Base-by-base conservation (phyloP, 345 rosid species). In the Fremontodendron californicum region DNA sequence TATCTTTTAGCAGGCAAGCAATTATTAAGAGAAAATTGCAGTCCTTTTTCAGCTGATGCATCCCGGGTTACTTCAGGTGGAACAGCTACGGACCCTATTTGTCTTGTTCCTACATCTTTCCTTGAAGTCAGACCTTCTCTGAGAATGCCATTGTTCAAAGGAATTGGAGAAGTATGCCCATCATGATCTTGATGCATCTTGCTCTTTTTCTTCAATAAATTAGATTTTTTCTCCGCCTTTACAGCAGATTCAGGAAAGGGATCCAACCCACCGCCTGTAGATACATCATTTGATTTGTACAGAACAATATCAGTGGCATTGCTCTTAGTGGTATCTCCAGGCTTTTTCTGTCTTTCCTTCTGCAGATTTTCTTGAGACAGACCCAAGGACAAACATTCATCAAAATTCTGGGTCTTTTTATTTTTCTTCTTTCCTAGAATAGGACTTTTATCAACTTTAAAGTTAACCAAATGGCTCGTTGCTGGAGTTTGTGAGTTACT, bases 401-500 rank as follows among this genome's bases (percentile, higher is more conserved):
- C 82, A 74, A 69, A 83, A 71, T 76, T 70, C 49, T 78, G 82
- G 68, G 74, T 71, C 71, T 80, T 88, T 79, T 81, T 82, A 63
- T 81, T 86, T 82, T 84, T 92, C 84, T 87, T 90, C 85, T 86
- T 90, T 45, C 85, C 87, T 13, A 70, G 66, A 39, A 68, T 73
- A 18, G 83, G 81, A 77, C 78, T 77, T 82, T 77, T 83, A 39
- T 88, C 89, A 61, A 65, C 78, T 71, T 79, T 85, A 66, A 75
- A 71, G 48, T 88, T 81, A 64, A 78, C 78, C 77, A 87, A 79
- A 39, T 71, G 78, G 62, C 76, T 80, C 76, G 85, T 85, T 40
- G 75, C 33, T 71, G 76, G 76, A 81, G 83, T 78, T 74, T 79
- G 83, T 23, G 79, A 75, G 58, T 60, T 82, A 78, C 73, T 69